Evolutionary conservation across 345 rosid species (phyloP), one percentile per base, ranked within the genome.

Genomic region (Gossypium ekmanianum): DNA sequence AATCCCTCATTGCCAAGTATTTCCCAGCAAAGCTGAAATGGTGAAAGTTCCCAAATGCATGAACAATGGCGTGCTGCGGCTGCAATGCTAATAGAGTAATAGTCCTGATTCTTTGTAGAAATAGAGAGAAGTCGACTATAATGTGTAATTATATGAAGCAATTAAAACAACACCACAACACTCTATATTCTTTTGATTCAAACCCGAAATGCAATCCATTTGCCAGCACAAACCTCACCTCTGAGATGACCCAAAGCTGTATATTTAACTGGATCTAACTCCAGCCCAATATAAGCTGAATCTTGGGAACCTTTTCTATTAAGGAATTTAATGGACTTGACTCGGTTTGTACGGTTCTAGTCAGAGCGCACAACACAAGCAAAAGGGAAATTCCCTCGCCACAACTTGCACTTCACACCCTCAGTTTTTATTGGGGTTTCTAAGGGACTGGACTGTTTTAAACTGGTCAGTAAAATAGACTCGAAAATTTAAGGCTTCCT

Each of bases 1-100:
- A 77, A 26, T 85, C 86, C 27, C 85, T 83, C 9, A 85, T 83
- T 71, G 72, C 74, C 52, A 85, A 85, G 84, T 84, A 81, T 68
- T 84, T 84, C 47, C 83, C 87, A 2, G 58, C 59, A 6, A 81
- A 84, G 79, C 55, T 81, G 27, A 77, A 58, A 57, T 81, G 84
- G 82, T 81, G 81, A 84, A 77, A 16, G 10, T 18, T 58, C 34
- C 34, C 14, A 45, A 17, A 56, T n/a, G 44, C 67, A 4, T 26
- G 27, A 14, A 22, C 20, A 26, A 22, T 22, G 34, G 56, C n/a
- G n/a, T 14, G 68, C 55, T 45, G 68, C 57, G 39, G 39, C 39
- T 4, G 39, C 39, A 34, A 34, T 34, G 39, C 39, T 34, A 34
- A 34, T 34, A 34, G 39, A 34, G 39, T 34, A 34, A 34, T 34